Conservation (phyloP, 768 basidiomycete genomes). For the Mycena galericulata region DNA sequence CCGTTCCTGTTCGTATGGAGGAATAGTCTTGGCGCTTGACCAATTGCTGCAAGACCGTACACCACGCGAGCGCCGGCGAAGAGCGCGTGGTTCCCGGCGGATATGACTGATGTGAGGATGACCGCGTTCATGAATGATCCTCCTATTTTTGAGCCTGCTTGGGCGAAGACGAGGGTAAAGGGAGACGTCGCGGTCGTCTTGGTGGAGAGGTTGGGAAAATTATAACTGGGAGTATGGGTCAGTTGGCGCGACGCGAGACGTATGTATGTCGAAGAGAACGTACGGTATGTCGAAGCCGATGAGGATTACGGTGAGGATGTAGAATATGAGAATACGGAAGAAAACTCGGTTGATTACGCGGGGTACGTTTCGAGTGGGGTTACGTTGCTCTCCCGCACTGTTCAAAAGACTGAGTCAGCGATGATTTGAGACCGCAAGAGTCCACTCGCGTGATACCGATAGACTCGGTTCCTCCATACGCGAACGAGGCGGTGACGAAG, state of each 20-base stretch:
- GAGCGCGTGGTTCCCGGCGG: constrained; percentile 89
- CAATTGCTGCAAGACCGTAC: constrained; percentile 56
- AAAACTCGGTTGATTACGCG: constrained; percentile 74
- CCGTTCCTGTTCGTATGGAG: constrained; percentile 9
- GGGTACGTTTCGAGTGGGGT: constrained; percentile 89
- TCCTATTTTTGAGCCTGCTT: constrained; percentile 77
- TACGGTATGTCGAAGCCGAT: constrained; percentile 77
- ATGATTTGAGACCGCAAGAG: not conserved
- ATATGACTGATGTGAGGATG: constrained; percentile 83
- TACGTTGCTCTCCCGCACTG: constrained; percentile 81
- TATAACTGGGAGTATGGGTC: constrained; percentile 61
- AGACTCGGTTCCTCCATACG: constrained; percentile 90
- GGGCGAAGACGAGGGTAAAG: constrained; percentile 86
- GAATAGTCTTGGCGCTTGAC: constrained; percentile 12
- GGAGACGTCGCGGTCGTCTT: constrained; percentile 81
- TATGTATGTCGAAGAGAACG: not conserved
- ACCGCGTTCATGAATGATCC: constrained; percentile 91
- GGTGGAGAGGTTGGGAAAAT: constrained; percentile 82
- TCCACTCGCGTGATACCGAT: constrained; percentile 76
- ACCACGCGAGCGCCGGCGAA: constrained; percentile 88
- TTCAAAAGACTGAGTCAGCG: not conserved
- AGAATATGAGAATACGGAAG: constrained; percentile 90
- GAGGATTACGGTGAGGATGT: constrained; percentile 78
- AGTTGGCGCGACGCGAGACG: not conserved
- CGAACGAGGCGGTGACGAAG: constrained; percentile 89